Conservation (phyloP, 371 early-diverging fungal species). For the Rhizopus sp. region DNA sequence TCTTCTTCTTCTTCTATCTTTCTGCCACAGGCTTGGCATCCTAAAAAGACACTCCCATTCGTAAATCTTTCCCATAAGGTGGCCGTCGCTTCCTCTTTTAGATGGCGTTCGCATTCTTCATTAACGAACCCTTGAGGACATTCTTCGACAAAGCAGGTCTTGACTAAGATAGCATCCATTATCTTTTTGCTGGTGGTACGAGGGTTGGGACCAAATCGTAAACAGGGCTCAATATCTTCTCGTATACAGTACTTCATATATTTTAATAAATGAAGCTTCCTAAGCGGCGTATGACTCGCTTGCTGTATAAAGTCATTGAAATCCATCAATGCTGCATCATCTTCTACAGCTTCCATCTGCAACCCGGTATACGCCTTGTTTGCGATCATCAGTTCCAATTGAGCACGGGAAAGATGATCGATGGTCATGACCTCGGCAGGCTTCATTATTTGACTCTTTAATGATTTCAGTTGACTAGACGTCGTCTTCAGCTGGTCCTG, state of each 20-base stretch:
- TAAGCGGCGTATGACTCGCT: slow-evolving; percentile 55
- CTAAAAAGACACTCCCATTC: slow-evolving; percentile 39
- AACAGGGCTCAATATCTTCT: slow-evolving; percentile 81
- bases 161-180: slow-evolving; percentile 80
- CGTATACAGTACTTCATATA: slow-evolving; percentile 72
- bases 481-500: slow-evolving; percentile 50
- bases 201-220: slow-evolving; percentile 90
- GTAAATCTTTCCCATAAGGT: slow-evolving; percentile 57
- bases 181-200: slow-evolving; percentile 75
- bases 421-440: background rate
- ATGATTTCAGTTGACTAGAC: slow-evolving; percentile 56
- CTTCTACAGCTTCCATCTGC: slow-evolving; percentile 35
- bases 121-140: slow-evolving; percentile 40
- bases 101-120: slow-evolving; percentile 27
- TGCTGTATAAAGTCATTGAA: slow-evolving; percentile 75
- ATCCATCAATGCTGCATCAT: slow-evolving; percentile 65
- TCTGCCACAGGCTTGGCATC: slow-evolving; percentile 49
- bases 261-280: slow-evolving; percentile 70
- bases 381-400: slow-evolving; percentile 20
- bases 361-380: slow-evolving; percentile 11
- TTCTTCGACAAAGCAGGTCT: slow-evolving; percentile 75
- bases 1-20: slow-evolving; percentile 15
- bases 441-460: slow-evolving; percentile 35
- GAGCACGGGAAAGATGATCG: slow-evolving; percentile 26
- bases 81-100: slow-evolving; percentile 30